These are phyloP conservation scores for Candida endomychidarum DNA, from an alignment of 805 yeast species.

Conservation along the genomic window DNA sequence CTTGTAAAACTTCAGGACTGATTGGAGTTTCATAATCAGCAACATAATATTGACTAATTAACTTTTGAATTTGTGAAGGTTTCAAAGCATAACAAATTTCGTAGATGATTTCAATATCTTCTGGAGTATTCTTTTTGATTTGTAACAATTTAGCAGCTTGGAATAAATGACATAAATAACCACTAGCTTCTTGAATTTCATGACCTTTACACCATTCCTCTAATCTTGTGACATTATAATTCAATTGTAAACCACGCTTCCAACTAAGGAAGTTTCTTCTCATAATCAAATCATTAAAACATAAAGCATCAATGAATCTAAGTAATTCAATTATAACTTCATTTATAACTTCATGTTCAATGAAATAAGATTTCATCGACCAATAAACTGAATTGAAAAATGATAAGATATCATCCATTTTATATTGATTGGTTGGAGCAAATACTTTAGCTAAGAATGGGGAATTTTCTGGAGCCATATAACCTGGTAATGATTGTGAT, in stretches of 20 bases:
- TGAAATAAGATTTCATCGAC: slow-evolving; percentile 88
- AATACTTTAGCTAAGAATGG: slow-evolving; percentile 85
- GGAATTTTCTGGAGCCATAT: slow-evolving; percentile 78
- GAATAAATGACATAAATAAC: slow-evolving; percentile 78
- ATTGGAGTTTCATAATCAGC: slow-evolving; percentile 96
- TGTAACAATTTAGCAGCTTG: slow-evolving; percentile 94
- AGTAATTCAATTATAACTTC: slow-evolving; percentile 82
- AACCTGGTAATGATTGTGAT: slow-evolving; percentile 95
- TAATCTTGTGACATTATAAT: slow-evolving; percentile 91
- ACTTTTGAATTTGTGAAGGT: slow-evolving; percentile 93
- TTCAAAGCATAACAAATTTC: slow-evolving; percentile 93
- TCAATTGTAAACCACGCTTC: slow-evolving; percentile 97
- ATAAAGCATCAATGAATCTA: slow-evolving; percentile 83
- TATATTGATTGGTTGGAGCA: slow-evolving; percentile 66
- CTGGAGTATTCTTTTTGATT: slow-evolving; percentile 82
- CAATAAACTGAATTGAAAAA: slow-evolving; percentile 88
- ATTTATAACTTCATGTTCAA: slow-evolving; percentile 80
- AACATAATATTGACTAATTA: slow-evolving; percentile 82
- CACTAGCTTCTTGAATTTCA: slow-evolving; percentile 83
- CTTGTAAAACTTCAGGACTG: slow-evolving; percentile 73
- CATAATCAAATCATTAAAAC: slow-evolving; percentile 95
- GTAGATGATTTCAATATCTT: slow-evolving; percentile 87
- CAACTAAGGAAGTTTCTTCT: slow-evolving; percentile 91
- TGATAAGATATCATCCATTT: slow-evolving; percentile 92
- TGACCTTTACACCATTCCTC: slow-evolving; percentile 99